A percentile compares a stretch with the other conserved stretches of the same genome.
Conservation (phyloP, 1,284 basidiomycete genomes). For the Trametes pubescens region DNA sequence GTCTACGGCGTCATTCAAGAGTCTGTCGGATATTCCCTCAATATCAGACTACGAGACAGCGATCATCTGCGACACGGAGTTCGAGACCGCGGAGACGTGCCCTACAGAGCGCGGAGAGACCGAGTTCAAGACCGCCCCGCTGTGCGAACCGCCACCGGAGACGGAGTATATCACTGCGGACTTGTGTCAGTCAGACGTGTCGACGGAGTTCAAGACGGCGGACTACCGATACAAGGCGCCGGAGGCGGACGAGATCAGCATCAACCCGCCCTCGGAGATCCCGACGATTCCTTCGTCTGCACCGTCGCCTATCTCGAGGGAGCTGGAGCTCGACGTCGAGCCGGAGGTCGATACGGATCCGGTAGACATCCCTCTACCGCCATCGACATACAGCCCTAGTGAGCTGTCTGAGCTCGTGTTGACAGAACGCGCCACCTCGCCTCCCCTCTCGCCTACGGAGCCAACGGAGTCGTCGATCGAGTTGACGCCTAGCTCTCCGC, state of each 20-base stretch:
- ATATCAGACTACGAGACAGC: constrained; percentile 59
- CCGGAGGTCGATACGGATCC: constrained; percentile 40
- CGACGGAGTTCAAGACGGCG: constrained; percentile 47
- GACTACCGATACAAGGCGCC: constrained; percentile 39
- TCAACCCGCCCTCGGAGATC: constrained; percentile 39
- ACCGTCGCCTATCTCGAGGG: constrained; percentile 26
- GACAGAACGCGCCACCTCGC: constrained; percentile 25
- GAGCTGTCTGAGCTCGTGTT: constrained; percentile 33
- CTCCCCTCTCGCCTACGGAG: constrained; percentile 22
- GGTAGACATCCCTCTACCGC: constrained; percentile 49
- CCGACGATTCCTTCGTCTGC: constrained; percentile 41
- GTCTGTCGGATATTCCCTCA: constrained; percentile 61
- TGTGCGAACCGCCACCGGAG: constrained; percentile 58
- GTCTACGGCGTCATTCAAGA: constrained; percentile 53
- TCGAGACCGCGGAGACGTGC: constrained; percentile 58
- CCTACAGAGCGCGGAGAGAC: constrained; percentile 50
- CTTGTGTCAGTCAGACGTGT: constrained; percentile 51
- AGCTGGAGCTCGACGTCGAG: constrained; percentile 32
- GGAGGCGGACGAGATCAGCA: constrained; percentile 35
- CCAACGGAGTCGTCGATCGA: constrained; percentile 29
- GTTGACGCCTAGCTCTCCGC: constrained; percentile 19
- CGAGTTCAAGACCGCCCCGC: constrained; percentile 59
- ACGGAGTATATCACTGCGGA: constrained; percentile 62
- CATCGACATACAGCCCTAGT: constrained; percentile 48
- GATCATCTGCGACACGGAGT: constrained; percentile 56